phyloP scores from a whole-genome alignment of 805 yeast genomes.

The Candida piceae region DNA sequence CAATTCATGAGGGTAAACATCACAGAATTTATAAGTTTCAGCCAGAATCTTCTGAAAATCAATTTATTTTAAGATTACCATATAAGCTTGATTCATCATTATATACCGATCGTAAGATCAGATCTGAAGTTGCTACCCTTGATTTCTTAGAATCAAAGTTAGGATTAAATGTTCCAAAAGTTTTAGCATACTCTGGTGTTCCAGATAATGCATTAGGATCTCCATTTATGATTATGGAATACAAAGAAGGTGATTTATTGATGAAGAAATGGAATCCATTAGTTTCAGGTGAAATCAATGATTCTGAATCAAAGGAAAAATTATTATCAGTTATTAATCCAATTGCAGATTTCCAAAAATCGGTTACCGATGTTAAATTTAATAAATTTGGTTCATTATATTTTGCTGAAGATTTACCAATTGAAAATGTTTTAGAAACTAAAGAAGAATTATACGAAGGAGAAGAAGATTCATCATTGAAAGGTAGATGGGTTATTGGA shows the following conservation, averaged over 20 bases:
- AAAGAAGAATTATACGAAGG: conserved; percentile 46
- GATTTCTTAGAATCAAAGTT: conserved; percentile 70
- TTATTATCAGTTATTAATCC: conserved; percentile 65
- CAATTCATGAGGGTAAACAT: conserved; percentile 92
- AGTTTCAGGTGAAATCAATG: conserved; percentile 48
- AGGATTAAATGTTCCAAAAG: conserved; percentile 67
- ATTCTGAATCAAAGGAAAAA: conserved; percentile 42
- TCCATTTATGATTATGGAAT: conserved; percentile 81
- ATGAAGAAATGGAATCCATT: conserved; percentile 93
- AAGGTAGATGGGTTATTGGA: conserved; percentile 82
- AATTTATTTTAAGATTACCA: conserved; percentile 78
- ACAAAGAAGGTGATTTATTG: conserved; percentile 68
- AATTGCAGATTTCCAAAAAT: conserved; percentile 45
- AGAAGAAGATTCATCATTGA: conserved; percentile 49
- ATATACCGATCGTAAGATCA: conserved; percentile 61
- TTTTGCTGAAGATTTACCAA: conserved; percentile 63
- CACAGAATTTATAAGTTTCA: conserved; percentile 78
- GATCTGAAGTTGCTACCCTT: conserved; percentile 90
- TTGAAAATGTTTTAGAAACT: conserved; percentile 3
- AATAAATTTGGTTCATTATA: conserved; percentile 77
- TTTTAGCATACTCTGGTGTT: conserved; percentile 60
- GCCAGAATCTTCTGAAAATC: conserved; percentile 33
- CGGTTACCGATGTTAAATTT: conserved; percentile 44
- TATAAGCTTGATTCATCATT: conserved; percentile 67
- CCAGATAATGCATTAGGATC: conserved; percentile 57